Evolutionary conservation across 23 red algal genomes (phyloP).

Genomic region (Gracilaria caudata): DNA sequence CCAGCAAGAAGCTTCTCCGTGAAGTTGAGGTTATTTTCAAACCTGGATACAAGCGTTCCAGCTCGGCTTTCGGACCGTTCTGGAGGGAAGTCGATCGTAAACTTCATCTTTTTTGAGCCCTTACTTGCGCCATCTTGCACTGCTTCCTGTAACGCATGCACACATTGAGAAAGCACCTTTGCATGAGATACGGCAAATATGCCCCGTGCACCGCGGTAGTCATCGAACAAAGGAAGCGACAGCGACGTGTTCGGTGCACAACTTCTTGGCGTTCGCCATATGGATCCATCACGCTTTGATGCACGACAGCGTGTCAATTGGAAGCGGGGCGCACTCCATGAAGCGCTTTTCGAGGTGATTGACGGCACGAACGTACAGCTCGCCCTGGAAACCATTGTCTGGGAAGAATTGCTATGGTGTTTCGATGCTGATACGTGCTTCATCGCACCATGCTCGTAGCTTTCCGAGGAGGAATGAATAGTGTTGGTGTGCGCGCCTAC

Average conservation of each 20-base stretch:
- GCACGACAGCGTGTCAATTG: neutral
- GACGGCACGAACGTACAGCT: neutral
- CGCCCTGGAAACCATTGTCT: neutral
- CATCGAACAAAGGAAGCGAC: constrained; percentile 3
- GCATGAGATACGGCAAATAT: neutral
- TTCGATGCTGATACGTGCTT: neutral
- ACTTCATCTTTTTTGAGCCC: neutral
- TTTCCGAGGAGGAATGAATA: neutral
- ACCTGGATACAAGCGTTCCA: constrained; percentile 78
- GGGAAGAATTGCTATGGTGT: neutral
- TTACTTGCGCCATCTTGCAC: neutral
- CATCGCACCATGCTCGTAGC: neutral
- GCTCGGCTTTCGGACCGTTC: constrained; percentile 54
- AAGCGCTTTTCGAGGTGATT: neutral
- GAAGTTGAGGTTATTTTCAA: constrained; percentile 74
- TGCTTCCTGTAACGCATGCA: neutral
- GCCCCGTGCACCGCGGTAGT: neutral
- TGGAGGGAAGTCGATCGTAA: constrained; percentile 73
- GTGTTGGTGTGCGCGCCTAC: neutral
- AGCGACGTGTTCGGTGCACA: neutral
- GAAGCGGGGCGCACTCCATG: neutral
- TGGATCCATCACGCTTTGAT: neutral
- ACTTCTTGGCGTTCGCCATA: neutral
- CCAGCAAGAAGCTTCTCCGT: constrained; percentile 14
- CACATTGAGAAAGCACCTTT: constrained; percentile 15